Evolutionary conservation across 1,284 basidiomycete genomes (phyloP).

Genomic region (Ustilago xerochloae): DNA sequence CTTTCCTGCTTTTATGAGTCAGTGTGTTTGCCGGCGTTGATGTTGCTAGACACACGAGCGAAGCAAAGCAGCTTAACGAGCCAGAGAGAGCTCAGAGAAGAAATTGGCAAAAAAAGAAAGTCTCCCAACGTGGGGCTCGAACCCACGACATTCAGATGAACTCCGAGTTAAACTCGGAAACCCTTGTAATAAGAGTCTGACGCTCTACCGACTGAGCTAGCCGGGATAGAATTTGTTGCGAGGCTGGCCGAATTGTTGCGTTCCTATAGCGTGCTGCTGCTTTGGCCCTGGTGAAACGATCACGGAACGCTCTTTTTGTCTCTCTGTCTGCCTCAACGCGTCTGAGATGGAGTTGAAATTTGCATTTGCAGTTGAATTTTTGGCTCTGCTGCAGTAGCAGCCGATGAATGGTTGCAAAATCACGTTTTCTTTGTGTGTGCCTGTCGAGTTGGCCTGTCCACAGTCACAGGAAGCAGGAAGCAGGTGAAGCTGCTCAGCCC

Average conservation of each 20-base stretch:
- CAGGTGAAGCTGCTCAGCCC: background rate
- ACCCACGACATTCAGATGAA: constrained; percentile 66
- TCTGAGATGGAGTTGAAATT: background rate
- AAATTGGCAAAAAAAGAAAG: constrained; percentile 29
- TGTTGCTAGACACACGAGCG: no score
- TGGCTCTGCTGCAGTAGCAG: no score
- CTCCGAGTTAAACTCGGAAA: constrained; percentile 35
- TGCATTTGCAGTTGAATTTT: no score
- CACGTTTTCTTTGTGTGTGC: background rate
- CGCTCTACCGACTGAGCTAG: constrained; percentile 69
- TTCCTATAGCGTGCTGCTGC: background rate
- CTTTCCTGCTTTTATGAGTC: background rate
- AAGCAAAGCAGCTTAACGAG: no score
- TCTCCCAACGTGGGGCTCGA: constrained; percentile 68
- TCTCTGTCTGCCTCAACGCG: no score
- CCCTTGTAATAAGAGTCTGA: constrained; percentile 64
- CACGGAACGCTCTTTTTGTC: background rate
- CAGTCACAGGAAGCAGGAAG: no score
- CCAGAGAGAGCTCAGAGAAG: no score
- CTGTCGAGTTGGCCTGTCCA: constrained; percentile 17
- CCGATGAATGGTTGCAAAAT: no score
- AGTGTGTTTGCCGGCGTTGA: no score
- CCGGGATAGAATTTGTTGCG: constrained; percentile 52
- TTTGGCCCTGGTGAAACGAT: constrained; percentile 18
- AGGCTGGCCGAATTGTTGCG: background rate